phyloP scores from a whole-genome alignment of 192 early-diverging fungal genomes.

The Dissophora globulifera region DNA sequence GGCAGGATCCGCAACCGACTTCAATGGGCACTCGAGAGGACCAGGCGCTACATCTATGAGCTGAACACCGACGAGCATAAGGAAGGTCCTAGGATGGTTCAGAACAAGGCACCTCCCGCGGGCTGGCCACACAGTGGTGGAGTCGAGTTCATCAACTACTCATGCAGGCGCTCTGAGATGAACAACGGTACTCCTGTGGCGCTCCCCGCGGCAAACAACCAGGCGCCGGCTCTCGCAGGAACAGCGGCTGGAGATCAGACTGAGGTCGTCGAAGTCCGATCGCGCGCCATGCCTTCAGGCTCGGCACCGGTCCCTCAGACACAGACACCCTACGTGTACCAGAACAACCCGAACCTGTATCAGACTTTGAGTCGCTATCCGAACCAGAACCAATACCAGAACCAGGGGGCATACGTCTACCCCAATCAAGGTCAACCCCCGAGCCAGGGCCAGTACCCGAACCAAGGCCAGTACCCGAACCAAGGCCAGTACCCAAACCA shows the following conservation, averaged over 20 bases:
- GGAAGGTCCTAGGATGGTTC: slow-evolving; percentile 14
- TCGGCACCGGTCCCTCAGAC: background rate
- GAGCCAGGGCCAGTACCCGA: background rate
- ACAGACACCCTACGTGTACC: background rate
- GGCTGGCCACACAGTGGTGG: slow-evolving; percentile 44
- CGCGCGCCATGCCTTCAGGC: background rate
- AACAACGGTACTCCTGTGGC: background rate
- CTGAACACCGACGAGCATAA: slow-evolving; percentile 21
- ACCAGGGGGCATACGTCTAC: too few species aligned
- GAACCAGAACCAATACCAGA: background rate
- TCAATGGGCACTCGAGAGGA: slow-evolving; percentile 49
- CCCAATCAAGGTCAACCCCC: background rate
- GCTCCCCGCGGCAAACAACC: slow-evolving; percentile 1
- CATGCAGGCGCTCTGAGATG: slow-evolving; percentile 27
- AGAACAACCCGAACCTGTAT: too few species aligned
- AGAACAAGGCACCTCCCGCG: slow-evolving; percentile 28
- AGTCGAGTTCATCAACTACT: slow-evolving; percentile 33
- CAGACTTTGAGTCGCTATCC: background rate
- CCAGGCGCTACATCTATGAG: slow-evolving; percentile 34
- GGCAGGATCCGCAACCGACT: slow-evolving; percentile 46
- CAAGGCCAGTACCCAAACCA: background rate
- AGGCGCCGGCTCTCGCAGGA: slow-evolving; percentile 1
- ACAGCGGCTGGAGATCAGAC: slow-evolving; percentile 4
- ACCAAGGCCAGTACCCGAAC: background rate
- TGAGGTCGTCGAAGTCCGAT: slow-evolving; percentile 1